Percentiles rank a stretch among this genome's conserved stretches.
These are phyloP conservation scores for Eragrostis nindensis DNA, from an alignment of 176 grass and related monocot genomes.

Conservation along the genomic window DNA sequence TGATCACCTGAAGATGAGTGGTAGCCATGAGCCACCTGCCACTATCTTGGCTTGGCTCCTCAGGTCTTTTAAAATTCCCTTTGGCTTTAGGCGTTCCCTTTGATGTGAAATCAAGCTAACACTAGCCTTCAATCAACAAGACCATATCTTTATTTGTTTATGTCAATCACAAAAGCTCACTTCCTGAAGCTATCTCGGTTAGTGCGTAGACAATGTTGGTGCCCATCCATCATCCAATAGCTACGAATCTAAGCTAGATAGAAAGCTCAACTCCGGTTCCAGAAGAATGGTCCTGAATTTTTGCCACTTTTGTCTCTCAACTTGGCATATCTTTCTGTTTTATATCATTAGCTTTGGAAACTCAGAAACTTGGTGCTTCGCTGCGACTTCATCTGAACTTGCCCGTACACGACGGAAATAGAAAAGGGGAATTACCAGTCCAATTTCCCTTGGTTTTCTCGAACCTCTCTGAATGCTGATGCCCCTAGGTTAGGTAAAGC, in stretches of 20 bases:
- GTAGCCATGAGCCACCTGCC: background rate
- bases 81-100: background rate
- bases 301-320: constrained; percentile 13
- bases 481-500: constrained; percentile 29
- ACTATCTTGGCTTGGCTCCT: background rate
- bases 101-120: constrained; percentile 27
- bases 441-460: background rate
- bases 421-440: background rate
- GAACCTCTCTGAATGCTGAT: background rate
- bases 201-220: constrained; percentile 20
- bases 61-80: constrained; percentile 26
- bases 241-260: constrained; percentile 14
- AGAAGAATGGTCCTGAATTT: constrained; percentile 13
- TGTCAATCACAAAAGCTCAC: constrained; percentile 12
- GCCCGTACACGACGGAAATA: background rate
- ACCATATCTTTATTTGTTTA: constrained; percentile 30
- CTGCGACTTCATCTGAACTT: constrained; percentile 24
- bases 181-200: background rate
- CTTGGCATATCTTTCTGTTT: constrained; percentile 7
- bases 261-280: constrained; percentile 17
- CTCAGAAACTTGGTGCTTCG: background rate
- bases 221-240: background rate
- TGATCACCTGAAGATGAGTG: background rate
- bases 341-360: constrained; percentile 10
- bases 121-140: background rate